Percentiles rank a stretch among this genome's conserved stretches.
Evolutionary conservation across 176 grass and related monocot species (phyloP).

Genomic region (Phoenix dactylifera): DNA sequence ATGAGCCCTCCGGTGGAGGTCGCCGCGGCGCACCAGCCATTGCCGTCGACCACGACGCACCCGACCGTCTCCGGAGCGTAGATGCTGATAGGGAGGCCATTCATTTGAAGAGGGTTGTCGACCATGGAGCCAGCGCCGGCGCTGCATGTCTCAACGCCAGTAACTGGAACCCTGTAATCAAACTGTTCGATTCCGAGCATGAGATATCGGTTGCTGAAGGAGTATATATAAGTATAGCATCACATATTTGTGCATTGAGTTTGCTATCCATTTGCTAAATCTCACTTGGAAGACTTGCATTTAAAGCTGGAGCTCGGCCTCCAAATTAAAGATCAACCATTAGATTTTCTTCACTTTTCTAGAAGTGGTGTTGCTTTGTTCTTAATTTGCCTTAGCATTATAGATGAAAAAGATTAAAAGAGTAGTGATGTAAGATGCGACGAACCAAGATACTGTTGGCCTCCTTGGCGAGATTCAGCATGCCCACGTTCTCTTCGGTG

Average conservation of each 20-base stretch:
- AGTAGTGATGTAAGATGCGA: no score
- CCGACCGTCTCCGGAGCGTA: slow-evolving; percentile 16
- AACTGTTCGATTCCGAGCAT: neutral
- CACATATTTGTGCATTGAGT: no score
- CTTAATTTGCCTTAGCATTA: no score
- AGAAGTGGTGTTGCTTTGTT: no score
- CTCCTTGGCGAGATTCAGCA: slow-evolving; percentile 10
- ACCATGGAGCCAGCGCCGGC: neutral
- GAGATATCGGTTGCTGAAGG: no score
- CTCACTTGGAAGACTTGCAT: no score
- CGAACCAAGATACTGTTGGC: slow-evolving; percentile 10
- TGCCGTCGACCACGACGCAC: slow-evolving; percentile 9
- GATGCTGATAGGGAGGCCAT: slow-evolving; percentile 12
- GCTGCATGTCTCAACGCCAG: neutral
- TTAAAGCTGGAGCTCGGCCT: no score
- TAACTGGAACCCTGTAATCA: slow-evolving; percentile 5
- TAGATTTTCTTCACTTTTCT: no score
- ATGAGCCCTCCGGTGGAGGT: slow-evolving; percentile 16
- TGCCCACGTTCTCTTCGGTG: slow-evolving; percentile 9
- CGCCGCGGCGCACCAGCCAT: slow-evolving; percentile 4
- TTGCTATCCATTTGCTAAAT: no score
- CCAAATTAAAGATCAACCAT: no score
- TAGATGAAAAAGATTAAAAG: no score
- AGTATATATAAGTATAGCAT: no score
- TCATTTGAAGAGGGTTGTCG: slow-evolving; percentile 2